Base-by-base conservation (phyloP, 2,329 filamentous ascomycete genomes). In the Fusarium sp. region DNA sequence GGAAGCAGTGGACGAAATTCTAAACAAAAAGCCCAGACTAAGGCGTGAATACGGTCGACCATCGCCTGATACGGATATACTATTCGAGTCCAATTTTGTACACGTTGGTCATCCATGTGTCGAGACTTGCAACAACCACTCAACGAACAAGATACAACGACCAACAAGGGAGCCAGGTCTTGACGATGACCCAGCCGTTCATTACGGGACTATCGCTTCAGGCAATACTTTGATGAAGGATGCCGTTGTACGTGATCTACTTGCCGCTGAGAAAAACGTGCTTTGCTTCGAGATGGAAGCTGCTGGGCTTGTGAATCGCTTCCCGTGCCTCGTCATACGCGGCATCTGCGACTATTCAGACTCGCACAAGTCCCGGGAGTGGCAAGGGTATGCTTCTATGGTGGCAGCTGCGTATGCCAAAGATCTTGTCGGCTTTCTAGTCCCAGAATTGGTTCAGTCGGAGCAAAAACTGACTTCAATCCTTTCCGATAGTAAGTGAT, bases 321-420 rank as follows among this genome's bases (percentile, higher is more conserved):
- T 75, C 10, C 73, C 73, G 0, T 78, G 72, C 31, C 43, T 79
- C 5, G 67, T 75, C 0, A 74, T 79, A 24, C 70, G 75, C 25
- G 76, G 76, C 0, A 76, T 79, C 6, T 79, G 72, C 28, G 74
- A 78, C 46, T 79, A 78, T 46, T 71, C 74, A 6, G 77, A 79
- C 53, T 72, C 68, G 0, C 75, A 79, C 50, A 78, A 78, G 56
- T 73, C 72, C 26, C 72, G 78, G 10, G 24, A 22, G 2, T 79
- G 75, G 77, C 74, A 77, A 26, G 22, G 40, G 1, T 77, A 75
- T 59, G 76, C 76, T 0, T 74, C 77, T 2, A 62, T 65, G 3
- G 66, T 67, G 1, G 75, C 77, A 1, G 76, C 76, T 1, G 72
- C 71, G 9, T 70, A 64, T 41, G 67, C 70, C 5, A 49, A 15